Evolutionary conservation across 495 filamentous ascomycete species (phyloP).

Genomic region (Durotheca rogersii): DNA sequence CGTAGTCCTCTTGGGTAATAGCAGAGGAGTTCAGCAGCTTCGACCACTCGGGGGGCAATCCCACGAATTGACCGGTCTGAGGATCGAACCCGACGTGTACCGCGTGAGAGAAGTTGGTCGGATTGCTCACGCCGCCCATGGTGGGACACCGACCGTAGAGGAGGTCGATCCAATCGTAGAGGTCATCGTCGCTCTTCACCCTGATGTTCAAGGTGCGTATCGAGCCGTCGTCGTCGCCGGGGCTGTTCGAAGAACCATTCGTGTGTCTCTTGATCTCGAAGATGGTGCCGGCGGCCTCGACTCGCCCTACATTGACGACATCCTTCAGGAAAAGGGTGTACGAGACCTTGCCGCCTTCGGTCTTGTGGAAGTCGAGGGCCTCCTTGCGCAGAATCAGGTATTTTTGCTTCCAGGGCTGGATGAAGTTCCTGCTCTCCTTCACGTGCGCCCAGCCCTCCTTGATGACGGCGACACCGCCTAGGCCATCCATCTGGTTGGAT

Average conservation of each 20-base stretch:
- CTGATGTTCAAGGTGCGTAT: constrained; percentile 81
- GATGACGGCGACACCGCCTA: constrained; percentile 67
- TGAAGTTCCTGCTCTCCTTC: constrained; percentile 87
- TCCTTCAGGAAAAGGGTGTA: constrained; percentile 79
- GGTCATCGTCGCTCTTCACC: constrained; percentile 90
- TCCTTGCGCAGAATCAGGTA: constrained; percentile 86
- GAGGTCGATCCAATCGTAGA: constrained; percentile 97
- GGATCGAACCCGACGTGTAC: constrained; percentile 98
- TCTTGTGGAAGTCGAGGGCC: constrained; percentile 88
- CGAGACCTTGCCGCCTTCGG: constrained; percentile 76
- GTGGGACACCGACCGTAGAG: constrained; percentile 95
- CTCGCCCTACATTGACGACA: constrained; percentile 79
- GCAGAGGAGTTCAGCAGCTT: constrained; percentile 91
- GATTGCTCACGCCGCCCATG: constrained; percentile 97
- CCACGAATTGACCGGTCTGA: constrained; percentile 86
- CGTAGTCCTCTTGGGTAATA: constrained; percentile 96
- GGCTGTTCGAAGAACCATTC: constrained; percentile 60
- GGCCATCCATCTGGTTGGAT: constrained; percentile 62
- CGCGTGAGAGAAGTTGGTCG: constrained; percentile 93
- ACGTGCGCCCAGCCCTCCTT: constrained; percentile 83
- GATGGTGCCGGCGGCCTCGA: constrained; percentile 81
- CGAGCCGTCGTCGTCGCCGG: constrained; percentile 69
- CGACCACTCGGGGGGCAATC: constrained; percentile 93
- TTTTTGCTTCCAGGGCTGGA: constrained; percentile 79
- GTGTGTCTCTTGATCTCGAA: constrained; percentile 85